Conservation (phyloP, 495 filamentous ascomycete genomes). For the Penicillium maclennaniae region DNA sequence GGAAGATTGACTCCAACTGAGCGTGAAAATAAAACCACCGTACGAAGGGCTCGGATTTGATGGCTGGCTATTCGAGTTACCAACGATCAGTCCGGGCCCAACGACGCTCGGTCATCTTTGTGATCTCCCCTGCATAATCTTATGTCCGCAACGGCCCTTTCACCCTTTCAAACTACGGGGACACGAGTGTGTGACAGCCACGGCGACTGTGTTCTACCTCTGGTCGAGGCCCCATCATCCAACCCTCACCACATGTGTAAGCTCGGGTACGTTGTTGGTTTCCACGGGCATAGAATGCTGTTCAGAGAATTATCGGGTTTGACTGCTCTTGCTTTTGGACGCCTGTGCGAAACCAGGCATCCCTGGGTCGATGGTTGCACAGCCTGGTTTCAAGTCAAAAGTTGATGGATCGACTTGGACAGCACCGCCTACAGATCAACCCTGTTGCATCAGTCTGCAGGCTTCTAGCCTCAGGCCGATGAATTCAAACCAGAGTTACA, state of each 20-base stretch:
- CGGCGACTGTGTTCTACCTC: slow-evolving; percentile 1
- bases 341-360: not conserved
- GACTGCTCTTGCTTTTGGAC: not conserved
- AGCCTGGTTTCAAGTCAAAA: not conserved
- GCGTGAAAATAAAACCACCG: not conserved
- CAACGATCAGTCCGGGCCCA: not conserved
- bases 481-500: not conserved
- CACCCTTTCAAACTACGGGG: not conserved
- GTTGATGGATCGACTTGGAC: not conserved
- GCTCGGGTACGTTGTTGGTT: not conserved
- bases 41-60: not conserved
- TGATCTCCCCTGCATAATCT: not conserved
- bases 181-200: not conserved
- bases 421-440: not conserved
- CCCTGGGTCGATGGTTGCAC: not conserved
- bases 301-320: not conserved
- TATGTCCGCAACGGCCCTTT: not conserved
- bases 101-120: not conserved
- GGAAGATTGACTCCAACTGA: slow-evolving; percentile 42
- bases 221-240: slow-evolving; percentile 11
- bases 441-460: not conserved
- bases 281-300: not conserved
- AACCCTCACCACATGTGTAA: slow-evolving; percentile 14
- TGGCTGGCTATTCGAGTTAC: not conserved
- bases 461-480: not conserved